phyloP scores from a whole-genome alignment of 768 basidiomycete species.

The Paxillus ammoniavirescens region DNA sequence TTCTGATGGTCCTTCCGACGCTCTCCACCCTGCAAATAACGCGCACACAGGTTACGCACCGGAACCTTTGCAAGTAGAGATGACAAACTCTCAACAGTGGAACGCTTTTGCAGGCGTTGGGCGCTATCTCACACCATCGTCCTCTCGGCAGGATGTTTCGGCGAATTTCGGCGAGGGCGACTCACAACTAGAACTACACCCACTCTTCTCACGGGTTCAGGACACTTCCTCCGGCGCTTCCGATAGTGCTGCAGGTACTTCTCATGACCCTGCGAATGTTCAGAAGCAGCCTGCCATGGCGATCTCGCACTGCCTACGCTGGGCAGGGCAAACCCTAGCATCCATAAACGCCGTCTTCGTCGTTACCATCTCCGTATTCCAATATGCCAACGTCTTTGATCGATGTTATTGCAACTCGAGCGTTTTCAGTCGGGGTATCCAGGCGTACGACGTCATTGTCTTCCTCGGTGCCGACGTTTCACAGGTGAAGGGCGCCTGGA shows the following conservation, averaged over 20 bases:
- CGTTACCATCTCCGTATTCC: constrained; percentile 27
- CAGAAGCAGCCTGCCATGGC: not conserved
- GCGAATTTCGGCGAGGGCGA: not conserved
- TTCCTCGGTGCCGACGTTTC: constrained; percentile 15
- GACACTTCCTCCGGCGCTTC: too few relatives aligned
- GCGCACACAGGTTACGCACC: not conserved
- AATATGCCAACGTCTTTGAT: constrained; percentile 26
- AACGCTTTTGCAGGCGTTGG: not conserved
- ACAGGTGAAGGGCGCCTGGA: constrained; percentile 33
- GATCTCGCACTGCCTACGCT: constrained; percentile 20
- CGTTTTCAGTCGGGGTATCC: constrained; percentile 13
- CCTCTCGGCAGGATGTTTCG: not conserved
- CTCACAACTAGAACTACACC: not conserved
- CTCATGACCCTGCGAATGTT: too few relatives aligned
- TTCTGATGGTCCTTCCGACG: not conserved
- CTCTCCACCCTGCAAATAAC: too few relatives aligned
- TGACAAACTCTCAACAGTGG: too few relatives aligned
- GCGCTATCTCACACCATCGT: not conserved
- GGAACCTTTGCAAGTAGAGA: not conserved
- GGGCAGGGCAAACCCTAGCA: constrained; percentile 28
- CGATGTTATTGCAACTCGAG: constrained; percentile 32
- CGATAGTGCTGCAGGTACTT: too few relatives aligned
- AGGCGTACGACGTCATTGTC: constrained; percentile 32
- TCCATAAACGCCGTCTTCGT: constrained; percentile 25
- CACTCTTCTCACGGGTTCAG: not conserved